These are phyloP conservation scores for Psidium guajava DNA, from an alignment of 345 rosid species.

Conservation along the genomic window DNA sequence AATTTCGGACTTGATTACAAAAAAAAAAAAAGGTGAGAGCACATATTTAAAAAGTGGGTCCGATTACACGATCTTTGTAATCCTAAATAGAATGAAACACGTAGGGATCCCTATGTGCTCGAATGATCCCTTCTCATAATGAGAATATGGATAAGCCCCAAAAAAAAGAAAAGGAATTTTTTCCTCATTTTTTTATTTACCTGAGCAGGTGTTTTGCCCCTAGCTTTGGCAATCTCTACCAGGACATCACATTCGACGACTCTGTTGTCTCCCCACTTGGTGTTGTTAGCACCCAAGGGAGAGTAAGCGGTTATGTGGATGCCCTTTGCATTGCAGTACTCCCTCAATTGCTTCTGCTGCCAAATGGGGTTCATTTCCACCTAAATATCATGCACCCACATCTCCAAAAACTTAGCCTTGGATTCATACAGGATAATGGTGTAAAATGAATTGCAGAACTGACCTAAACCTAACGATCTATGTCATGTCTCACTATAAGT, in stretches of 20 bases:
- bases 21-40: too few species aligned
- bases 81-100: too few species aligned
- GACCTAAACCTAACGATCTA: background rate
- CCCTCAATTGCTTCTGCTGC: constrained; percentile 13
- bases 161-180: background rate
- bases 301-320: constrained; percentile 12
- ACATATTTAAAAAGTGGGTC: background rate
- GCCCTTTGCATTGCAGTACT: constrained; percentile 10
- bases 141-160: too few species aligned
- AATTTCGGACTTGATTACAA: too few species aligned
- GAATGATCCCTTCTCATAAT: too few species aligned
- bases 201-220: constrained; percentile 15
- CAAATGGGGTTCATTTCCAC: constrained; percentile 22
- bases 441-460: background rate
- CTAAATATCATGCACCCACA: background rate
- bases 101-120: too few species aligned
- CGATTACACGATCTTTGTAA: too few species aligned
- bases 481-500: background rate
- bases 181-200: background rate
- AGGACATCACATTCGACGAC: constrained; percentile 2
- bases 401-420: background rate
- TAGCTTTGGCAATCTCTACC: constrained; percentile 6
- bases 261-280: constrained; percentile 7
- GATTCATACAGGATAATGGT: background rate
- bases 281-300: constrained; percentile 8